Base-by-base conservation (phyloP, 768 basidiomycete species). In the Pulveroboletus frians region DNA sequence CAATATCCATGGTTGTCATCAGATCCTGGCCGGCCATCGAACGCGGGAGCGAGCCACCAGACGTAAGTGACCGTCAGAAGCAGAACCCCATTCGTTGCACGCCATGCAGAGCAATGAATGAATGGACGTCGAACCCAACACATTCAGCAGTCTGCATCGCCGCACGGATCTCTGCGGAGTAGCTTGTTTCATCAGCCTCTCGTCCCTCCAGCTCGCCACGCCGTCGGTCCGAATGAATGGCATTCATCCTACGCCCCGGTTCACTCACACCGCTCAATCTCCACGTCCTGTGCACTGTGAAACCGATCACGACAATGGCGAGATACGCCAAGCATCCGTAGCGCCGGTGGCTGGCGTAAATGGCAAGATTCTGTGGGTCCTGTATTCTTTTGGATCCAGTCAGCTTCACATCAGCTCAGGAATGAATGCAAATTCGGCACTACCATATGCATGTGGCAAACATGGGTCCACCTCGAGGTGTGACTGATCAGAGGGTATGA, bases 401-500 rank as follows among this genome's bases (percentile, higher is more conserved):
- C 58, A 41, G 40, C 49, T 55, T 59, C 60, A 46, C 55, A 60
- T 56, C 56, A 54, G 40, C 43, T 50, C 56, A 53, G 59, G 64
- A 65, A 64, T 53, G 55, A 64, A 61, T 38, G 54, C 63, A 61
- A 66, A 64, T 61, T 59, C 55, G 64, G 66, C 27, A 59, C 56
- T 51, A 31, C 26, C 41, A 54, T 42, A 47, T 56, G 55, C 65
- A 62, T 63, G 67, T 67, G 67, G 63, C 49, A 52, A 54, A 57
- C 65, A 69, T 56, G 64, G 60, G 46, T 58, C 61, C 55, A 55
- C 65, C 65, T 67, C 63, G 66, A 67, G 66, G 63, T 43, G 65
- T 65, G 67, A 69, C 55, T 63, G 67, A 67, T 67, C 46, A 2
- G 50, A 67, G 54, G 43, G 49, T 40, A 36, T 57, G 63, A 65